Base-by-base conservation (phyloP, 164 flowering plant species). In the Tetrastigma voinierianum region DNA sequence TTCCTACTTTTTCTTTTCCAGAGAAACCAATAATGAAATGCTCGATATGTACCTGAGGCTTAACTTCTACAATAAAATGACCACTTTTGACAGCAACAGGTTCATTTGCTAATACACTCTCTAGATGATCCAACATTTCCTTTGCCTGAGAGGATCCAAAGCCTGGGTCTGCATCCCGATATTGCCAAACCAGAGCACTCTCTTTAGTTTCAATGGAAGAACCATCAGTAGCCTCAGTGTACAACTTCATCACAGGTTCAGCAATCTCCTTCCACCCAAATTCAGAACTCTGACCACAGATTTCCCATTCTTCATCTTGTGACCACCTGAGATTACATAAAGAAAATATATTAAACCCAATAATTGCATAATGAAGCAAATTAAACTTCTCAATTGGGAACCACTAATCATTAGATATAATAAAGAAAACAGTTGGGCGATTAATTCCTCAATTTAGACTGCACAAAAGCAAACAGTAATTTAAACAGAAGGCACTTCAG, bases 1-100 rank as follows among this genome's bases (percentile, higher is more conserved):
- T 32, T 32, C 6, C 7, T 32, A 32, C 5, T 32, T 32, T 32
- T 32, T 32, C 40, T 32, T 32, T 32, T 32, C 6, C 40, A 32
- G 40, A 32, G n/a, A n/a, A n/a, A n/a, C n/a, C n/a, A n/a, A n/a
- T n/a, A n/a, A n/a, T 49, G 52, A 49, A n/a, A 49, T 49, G 7
- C n/a, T 14, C 16, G n/a, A 59, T 17, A 65, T 21, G 59, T 61
- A 82, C 88, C 88, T 84, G 88, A 60, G 88, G 88, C 67, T 84
- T 84, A 16, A 84, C 82, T 75, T 83, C 86, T 24, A 83, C 84
- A 59, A 80, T 80, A 61, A 54, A 70, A 56, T 80, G 86, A 51
- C 88, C 88, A 61, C 86, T 82, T 76, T 84, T 84, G 52, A 82
- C 88, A 18, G 83, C 75, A 46, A 82, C 88, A 48, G 88, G 86